These are phyloP conservation scores for Claviceps pusilla DNA, from an alignment of 2,329 filamentous ascomycete genomes.

Conservation along the genomic window DNA sequence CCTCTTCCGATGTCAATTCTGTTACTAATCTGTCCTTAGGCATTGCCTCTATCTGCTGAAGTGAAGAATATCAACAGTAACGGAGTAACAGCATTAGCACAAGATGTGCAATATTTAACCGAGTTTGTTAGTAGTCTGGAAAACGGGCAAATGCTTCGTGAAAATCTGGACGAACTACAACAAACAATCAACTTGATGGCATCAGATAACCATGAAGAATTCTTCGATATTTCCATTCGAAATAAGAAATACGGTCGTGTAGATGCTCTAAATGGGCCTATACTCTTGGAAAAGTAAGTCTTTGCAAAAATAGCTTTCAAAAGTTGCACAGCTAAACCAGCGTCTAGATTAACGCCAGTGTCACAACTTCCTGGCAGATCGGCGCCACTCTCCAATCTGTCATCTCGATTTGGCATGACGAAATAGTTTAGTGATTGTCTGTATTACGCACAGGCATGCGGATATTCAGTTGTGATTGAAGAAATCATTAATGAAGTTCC, in stretches of 20 bases:
- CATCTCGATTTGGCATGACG: slow-evolving; percentile 58
- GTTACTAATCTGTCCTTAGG: slow-evolving; percentile 26
- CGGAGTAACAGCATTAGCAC: slow-evolving; percentile 64
- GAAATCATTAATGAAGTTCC: background rate
- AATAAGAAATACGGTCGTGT: slow-evolving; percentile 93
- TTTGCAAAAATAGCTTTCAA: background rate
- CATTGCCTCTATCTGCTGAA: slow-evolving; percentile 59
- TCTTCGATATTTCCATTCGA: slow-evolving; percentile 77
- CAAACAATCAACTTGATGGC: slow-evolving; percentile 85
- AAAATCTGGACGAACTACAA: slow-evolving; percentile 82
- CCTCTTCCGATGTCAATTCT: no score
- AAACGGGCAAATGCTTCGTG: slow-evolving; percentile 68
- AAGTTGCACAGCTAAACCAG: slow-evolving; percentile 11
- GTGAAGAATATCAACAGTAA: slow-evolving; percentile 80
- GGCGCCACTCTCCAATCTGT: slow-evolving; percentile 55
- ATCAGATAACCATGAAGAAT: slow-evolving; percentile 84
- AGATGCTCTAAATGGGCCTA: slow-evolving; percentile 75
- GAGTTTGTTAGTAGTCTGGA: slow-evolving; percentile 77
- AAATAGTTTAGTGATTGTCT: slow-evolving; percentile 10
- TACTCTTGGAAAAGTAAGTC: slow-evolving; percentile 76
- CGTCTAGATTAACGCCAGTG: slow-evolving; percentile 45
- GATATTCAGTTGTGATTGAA: background rate
- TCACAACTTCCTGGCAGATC: slow-evolving; percentile 43
- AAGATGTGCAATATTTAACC: slow-evolving; percentile 71
- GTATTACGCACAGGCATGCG: background rate